Base-by-base conservation (phyloP, 805 yeast genomes). In the Blastobotrys chiropterorum region DNA sequence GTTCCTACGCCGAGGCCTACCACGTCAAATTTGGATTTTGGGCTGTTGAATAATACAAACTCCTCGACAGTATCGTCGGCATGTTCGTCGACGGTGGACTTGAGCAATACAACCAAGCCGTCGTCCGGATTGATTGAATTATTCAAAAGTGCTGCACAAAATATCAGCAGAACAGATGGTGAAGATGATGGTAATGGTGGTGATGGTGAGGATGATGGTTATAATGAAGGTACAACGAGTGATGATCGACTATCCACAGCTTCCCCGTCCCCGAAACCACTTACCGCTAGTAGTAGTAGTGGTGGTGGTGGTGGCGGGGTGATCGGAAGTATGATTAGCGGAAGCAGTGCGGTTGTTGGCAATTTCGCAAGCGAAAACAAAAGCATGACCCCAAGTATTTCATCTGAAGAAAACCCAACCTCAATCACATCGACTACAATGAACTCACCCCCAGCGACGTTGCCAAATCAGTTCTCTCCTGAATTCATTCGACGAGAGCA, bases 401-500 rank as follows among this genome's bases (percentile, higher is more conserved):
- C 34, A 11, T 26, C 34, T 6, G 34, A 26, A 26, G 34, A 26
- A 26, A 26, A 26, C 11, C 34, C 34, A 11, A 5, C 11, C 11
- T 26, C 34, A 26, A 26, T 26, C 34, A 26, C 34, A 5, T 26
- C 34, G 11, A 26, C 34, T 11, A 26, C 34, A 5, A 26, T 26
- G 34, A 26, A 26, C 34, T 26, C 34, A 6, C 34, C 34, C 5
- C 34, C 34, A 6, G 5, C 34, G 11, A 26, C 34, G 39, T 16
- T 47, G 45, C 49, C 49, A 16, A 22, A 17, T 5, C 31, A 26
- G 4, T 26, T 44, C 7, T 6, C 30, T 2, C 47, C 47, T 14
- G 59, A 56, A 39, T 31, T 30, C 8, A 58, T 54, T 20, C 20
- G 47, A 2, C 62, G 62, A 26, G 64, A 61, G 46, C 51, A 77